These are phyloP conservation scores for Apophysomyces variabilis DNA, from an alignment of 371 early-diverging fungal genomes.

Conservation along the genomic window DNA sequence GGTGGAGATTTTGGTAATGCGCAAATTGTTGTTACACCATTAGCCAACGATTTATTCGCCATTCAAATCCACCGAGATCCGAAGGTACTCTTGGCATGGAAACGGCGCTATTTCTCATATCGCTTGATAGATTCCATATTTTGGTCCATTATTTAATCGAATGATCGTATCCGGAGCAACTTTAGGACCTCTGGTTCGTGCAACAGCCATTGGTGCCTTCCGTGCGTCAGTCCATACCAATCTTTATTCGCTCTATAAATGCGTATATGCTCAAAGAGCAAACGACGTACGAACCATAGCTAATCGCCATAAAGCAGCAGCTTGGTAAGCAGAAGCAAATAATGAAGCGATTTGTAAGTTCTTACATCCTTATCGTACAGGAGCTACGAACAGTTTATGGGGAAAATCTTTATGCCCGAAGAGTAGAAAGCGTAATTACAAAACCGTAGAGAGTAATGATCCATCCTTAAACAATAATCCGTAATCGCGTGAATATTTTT, in stretches of 20 bases:
- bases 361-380: conserved; percentile 22
- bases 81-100: conserved; percentile 44
- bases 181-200: conserved; percentile 83
- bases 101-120: neutral
- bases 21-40: conserved; percentile 87
- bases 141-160: conserved; percentile 87
- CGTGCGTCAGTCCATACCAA: conserved; percentile 59
- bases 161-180: conserved; percentile 78
- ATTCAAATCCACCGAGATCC: conserved; percentile 79
- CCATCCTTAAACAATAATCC: neutral
- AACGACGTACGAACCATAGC: conserved; percentile 65
- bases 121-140: conserved; percentile 59
- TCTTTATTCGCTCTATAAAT: conserved; percentile 47
- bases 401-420: conserved; percentile 55
- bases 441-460: neutral
- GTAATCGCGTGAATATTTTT: conserved; percentile 1
- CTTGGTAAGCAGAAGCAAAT: conserved; percentile 39
- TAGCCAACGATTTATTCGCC: conserved; percentile 69
- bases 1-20: conserved; percentile 98
- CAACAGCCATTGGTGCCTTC: conserved; percentile 82
- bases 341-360: neutral
- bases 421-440: conserved; percentile 27
- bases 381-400: conserved; percentile 60
- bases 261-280: conserved; percentile 57
- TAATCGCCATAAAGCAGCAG: conserved; percentile 60